Base-by-base conservation (phyloP, 495 filamentous ascomycete genomes). In the Oidiodendron maius region DNA sequence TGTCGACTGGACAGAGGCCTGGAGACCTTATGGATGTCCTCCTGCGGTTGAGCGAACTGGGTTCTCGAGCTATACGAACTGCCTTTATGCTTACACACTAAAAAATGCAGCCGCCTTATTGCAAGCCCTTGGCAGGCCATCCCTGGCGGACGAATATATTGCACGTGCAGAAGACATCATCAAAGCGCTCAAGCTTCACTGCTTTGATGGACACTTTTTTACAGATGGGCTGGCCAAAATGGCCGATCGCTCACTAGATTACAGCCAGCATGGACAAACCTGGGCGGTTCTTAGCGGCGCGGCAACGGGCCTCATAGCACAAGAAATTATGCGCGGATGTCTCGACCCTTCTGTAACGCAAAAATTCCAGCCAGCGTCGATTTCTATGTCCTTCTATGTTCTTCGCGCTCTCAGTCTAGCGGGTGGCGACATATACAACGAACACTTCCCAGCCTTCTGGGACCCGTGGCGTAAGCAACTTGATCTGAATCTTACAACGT, bases 1-100 rank as follows among this genome's bases (percentile, higher is more conserved):
- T 40, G 61, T 65, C 17, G 66, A 69, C 48, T 69, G 66, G 66
- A 61, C 64, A 5, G 59, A 59, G 1, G 63, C 50, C 1, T 68
- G 65, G 65, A 61, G 56, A 12, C 63, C 63, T 3, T 65, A 60
- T 8, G 59, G 58, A 16, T 34, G 41, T 28, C 46, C 46, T 11
- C 36, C 37, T 9, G 62, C 61, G 2, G 58, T 59, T 30, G 57
- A 64, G 0, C 61, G 64, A 21, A 67, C 67, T 21, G 65, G 64
- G 0, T 64, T 67, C 0, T 61, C 61, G 9, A 65, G 56, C 1
- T 67, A 65, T 49, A 64, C 64, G 32, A 69, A 61, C 36, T 53
- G 64, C 48, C 51, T 69, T 0, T 69, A 69, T 43, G 64, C 63
- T 3, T 69, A 60, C 28, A 59, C 61, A 3, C 52, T 69, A 0